A percentile compares a stretch with the other conserved stretches of the same genome.
Evolutionary conservation across 2,329 filamentous ascomycete genomes (phyloP).

Genomic region (Neofusicoccum cordaticola): DNA sequence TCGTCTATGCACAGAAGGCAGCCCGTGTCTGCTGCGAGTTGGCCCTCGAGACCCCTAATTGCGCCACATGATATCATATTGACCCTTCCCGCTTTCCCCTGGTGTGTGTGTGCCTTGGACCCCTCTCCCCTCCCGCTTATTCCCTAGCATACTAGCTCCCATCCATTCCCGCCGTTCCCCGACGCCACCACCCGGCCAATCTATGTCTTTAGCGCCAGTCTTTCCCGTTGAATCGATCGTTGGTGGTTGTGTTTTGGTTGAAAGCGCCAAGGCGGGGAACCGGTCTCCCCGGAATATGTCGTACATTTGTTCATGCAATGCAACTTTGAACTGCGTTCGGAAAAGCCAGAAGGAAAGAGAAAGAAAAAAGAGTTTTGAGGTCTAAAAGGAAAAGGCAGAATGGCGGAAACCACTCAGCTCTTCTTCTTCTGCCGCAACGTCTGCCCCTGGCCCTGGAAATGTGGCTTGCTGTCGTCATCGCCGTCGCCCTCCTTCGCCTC

Average conservation of each 20-base stretch:
- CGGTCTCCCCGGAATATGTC: background rate
- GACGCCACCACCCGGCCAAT: background rate
- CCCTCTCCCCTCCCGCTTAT: background rate
- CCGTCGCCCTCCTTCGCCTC: constrained; percentile 57
- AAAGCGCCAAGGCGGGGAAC: background rate
- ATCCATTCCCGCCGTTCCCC: background rate
- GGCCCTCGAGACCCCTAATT: too few relatives aligned
- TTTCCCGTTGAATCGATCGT: too few relatives aligned
- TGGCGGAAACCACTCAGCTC: constrained; percentile 23
- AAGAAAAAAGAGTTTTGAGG: too few relatives aligned
- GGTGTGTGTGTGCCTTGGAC: too few relatives aligned
- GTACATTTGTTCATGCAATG: background rate
- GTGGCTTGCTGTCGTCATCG: constrained; percentile 59
- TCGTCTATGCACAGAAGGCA: too few relatives aligned
- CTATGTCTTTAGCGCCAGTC: too few relatives aligned
- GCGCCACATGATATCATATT: background rate
- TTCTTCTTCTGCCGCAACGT: constrained; percentile 73
- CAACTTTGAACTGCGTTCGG: too few relatives aligned
- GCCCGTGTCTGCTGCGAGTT: background rate
- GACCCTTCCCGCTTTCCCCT: background rate
- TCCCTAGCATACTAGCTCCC: too few relatives aligned
- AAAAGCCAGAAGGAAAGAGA: too few relatives aligned
- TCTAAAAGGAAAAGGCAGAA: too few relatives aligned
- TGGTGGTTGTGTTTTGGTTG: background rate
- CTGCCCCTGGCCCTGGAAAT: constrained; percentile 80